phyloP scores from a whole-genome alignment of 257 asterid genomes.

The Plantago ovata region DNA sequence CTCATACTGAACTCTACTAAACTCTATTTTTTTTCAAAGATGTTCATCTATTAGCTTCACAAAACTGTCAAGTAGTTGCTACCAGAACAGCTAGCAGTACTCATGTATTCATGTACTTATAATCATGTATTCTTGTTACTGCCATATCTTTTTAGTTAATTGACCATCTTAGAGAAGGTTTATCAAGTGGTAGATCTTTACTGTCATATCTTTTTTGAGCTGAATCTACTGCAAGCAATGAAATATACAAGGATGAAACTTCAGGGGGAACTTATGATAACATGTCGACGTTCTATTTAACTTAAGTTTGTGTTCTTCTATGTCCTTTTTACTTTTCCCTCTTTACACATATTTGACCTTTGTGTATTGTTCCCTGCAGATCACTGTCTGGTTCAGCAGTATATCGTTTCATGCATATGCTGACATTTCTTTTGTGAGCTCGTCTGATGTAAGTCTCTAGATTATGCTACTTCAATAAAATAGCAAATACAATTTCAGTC shows the following conservation, averaged over 20 bases:
- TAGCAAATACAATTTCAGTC: conserved; percentile 3
- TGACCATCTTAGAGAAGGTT: too few species aligned
- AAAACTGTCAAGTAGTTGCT: not conserved
- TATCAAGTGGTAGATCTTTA: too few species aligned
- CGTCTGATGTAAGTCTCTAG: conserved; percentile 68
- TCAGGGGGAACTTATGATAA: too few species aligned
- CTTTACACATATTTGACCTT: conserved; percentile 17
- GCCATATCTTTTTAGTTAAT: too few species aligned
- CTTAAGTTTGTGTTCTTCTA: not conserved
- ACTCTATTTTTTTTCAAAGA: not conserved
- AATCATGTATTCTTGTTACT: not conserved
- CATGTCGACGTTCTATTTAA: not conserved
- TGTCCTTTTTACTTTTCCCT: not conserved
- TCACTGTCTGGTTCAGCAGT: conserved; percentile 81
- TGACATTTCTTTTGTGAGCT: conserved; percentile 72
- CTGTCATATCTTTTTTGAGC: too few species aligned
- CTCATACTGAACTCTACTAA: conserved; percentile 6
- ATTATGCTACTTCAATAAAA: conserved; percentile 7
- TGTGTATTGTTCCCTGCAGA: conserved; percentile 46
- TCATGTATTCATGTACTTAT: too few species aligned
- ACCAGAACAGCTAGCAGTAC: not conserved
- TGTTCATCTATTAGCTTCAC: conserved; percentile 2
- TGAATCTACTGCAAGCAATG: too few species aligned
- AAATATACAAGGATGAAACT: too few species aligned
- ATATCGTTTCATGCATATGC: conserved; percentile 79